A percentile compares a stretch with the other conserved stretches of the same genome.
These are phyloP conservation scores for Ceratobasidium sp. DNA, from an alignment of 1,284 basidiomycete genomes.

Conservation along the genomic window DNA sequence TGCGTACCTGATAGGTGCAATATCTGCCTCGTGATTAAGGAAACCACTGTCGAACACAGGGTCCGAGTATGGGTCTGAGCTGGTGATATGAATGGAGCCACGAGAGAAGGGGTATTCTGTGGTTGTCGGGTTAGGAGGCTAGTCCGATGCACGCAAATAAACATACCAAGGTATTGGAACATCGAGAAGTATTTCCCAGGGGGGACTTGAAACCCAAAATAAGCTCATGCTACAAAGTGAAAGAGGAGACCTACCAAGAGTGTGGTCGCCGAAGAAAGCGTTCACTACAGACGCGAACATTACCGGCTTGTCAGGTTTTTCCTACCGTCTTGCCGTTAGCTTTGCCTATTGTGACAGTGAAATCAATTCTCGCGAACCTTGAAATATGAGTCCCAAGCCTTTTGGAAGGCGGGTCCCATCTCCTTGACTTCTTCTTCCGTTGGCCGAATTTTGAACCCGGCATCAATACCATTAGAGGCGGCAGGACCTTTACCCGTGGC, in stretches of 20 bases:
- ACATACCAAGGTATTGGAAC: constrained; percentile 73
- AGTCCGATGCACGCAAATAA: not conserved
- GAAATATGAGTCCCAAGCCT: constrained; percentile 73
- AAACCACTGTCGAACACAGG: constrained; percentile 76
- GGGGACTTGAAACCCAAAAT: constrained; percentile 64
- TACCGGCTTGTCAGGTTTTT: constrained; percentile 79
- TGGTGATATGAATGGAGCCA: constrained; percentile 65
- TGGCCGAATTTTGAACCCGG: constrained; percentile 79
- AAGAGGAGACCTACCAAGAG: constrained; percentile 52
- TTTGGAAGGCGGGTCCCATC: constrained; percentile 79
- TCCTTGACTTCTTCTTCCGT: constrained; percentile 73
- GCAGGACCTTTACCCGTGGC: constrained; percentile 68
- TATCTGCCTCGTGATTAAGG: constrained; percentile 80
- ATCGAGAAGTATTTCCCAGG: constrained; percentile 72
- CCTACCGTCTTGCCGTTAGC: constrained; percentile 46
- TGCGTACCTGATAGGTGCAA: constrained; percentile 67
- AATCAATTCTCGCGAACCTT: constrained; percentile 52
- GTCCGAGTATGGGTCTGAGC: constrained; percentile 68
- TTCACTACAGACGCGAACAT: constrained; percentile 53
- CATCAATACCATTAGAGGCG: constrained; percentile 78
- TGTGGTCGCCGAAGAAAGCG: constrained; percentile 38
- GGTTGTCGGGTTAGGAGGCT: not conserved
- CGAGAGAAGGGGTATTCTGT: constrained; percentile 39
- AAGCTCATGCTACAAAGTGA: constrained; percentile 45
- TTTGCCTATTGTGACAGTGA: not conserved